Evolutionary conservation across 306 rosid genomes (phyloP), one percentile per base, ranked within the genome.

Genomic region (Hippophae rhamnoides): DNA sequence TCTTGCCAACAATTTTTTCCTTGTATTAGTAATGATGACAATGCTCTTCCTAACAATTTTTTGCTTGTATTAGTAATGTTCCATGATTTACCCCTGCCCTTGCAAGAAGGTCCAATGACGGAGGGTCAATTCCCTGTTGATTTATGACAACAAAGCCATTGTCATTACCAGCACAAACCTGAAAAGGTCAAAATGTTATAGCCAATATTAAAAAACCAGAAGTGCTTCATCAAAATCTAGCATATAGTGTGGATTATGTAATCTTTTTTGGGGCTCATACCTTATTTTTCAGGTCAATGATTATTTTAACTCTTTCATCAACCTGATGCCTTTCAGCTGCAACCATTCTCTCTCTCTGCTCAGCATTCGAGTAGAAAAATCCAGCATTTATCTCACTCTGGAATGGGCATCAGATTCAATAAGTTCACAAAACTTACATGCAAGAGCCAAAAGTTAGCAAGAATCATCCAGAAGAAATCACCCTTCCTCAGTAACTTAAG

Each of bases 51-150:
- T 31, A 31, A 31, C 38, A 31, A 31, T 31, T 31, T 31, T 31
- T 47, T 9, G 6, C 5, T 38, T n/a, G 14, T 6, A 52, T 47
- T 13, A 60, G 27, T 45, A 13, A 64, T 50, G 27, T 11, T 14
- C 40, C 27, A 52, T 43, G n/a, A 69, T 93, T 78, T 81, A 92
- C 96, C 82, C 98, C 98, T 76, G 78, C 96, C 75, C 93, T 92
- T 5, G 96, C 93, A 42, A 92, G 93, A 72, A 83, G 67, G 83
- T 92, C 99, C 74, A 88, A 54, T n/a, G 99, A 92, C 47, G 95
- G 95, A 47, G 99, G 96, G 66, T 92, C 99, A 69, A 92, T 92
- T 75, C 99, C 99, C 66, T 88, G 88, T 81, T 92, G 99, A 76
- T 83, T 92, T 65, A 92, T 88, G 70, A 92, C 68, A 59, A 85